Evolutionary conservation across 768 basidiomycete genomes (phyloP).

Genomic region (Suillus spraguei): DNA sequence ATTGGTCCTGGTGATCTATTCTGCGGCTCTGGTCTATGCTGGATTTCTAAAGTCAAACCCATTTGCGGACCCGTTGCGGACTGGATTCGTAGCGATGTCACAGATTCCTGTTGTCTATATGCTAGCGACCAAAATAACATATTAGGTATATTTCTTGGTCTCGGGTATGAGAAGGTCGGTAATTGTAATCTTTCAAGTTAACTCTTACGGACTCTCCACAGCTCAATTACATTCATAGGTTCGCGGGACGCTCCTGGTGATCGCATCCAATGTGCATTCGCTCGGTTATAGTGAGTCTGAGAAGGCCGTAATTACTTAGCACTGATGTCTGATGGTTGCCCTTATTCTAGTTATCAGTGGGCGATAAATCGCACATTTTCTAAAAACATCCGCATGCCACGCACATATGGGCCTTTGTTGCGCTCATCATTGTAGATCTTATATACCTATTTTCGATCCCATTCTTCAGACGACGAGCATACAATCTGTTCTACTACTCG

Average conservation of each 20-base stretch:
- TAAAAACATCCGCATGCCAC: constrained; percentile 32
- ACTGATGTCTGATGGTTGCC: neutral
- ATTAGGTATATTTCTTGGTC: constrained; percentile 55
- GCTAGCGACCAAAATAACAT: constrained; percentile 72
- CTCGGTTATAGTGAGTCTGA: constrained; percentile 52
- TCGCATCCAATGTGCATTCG: constrained; percentile 61
- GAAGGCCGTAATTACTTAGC: neutral
- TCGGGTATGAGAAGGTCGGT: constrained; percentile 68
- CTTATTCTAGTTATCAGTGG: constrained; percentile 59
- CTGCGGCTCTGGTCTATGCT: constrained; percentile 45
- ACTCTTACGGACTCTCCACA: constrained; percentile 26
- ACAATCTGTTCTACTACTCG: constrained; percentile 64
- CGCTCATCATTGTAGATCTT: constrained; percentile 52
- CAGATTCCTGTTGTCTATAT: constrained; percentile 69
- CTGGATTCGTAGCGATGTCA: constrained; percentile 57
- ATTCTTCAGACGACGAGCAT: constrained; percentile 55
- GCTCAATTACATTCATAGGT: constrained; percentile 80
- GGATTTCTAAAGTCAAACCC: constrained; percentile 52
- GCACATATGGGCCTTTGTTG: constrained; percentile 53
- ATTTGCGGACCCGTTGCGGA: constrained; percentile 50
- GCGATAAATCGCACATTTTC: constrained; percentile 43
- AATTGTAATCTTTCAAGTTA: constrained; percentile 10
- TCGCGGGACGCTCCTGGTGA: constrained; percentile 56
- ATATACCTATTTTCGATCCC: constrained; percentile 65
- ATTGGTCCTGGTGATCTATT: constrained; percentile 48